Base-by-base conservation (phyloP, 2,329 filamentous ascomycete genomes). In the Arachnomyces sp. region DNA sequence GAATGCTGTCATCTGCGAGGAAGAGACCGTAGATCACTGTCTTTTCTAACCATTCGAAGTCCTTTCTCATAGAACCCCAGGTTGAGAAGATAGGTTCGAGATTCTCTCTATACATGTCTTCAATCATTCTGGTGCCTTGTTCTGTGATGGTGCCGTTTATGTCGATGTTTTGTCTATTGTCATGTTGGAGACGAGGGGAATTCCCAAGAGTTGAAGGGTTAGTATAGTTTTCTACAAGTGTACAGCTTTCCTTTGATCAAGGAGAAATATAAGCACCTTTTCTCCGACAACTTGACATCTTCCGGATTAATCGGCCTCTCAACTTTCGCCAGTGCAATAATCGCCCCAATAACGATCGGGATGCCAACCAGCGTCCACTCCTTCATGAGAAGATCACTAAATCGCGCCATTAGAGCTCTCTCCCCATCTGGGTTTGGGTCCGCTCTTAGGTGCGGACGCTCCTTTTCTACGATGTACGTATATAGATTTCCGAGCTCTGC, bases 1-100 rank as follows among this genome's bases (percentile, higher is more conserved):
- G 44, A 7, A 65, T 52, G 33, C 58, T 54, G 12, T 66, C 59
- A 49, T 70, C 67, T 11, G 61, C 62, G 34, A 70, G 54, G 37
- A 74, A 71, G 54, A 75, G 50, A 9, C 67, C 67, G 66, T 94
- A 94, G 2, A 76, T 79, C 11, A 82, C 76, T 13, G 82, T 83
- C 37, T 85, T 71, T 60, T 88, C 84, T 63, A 93, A 74, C 54
- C 78, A 80, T 7, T 76, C 70, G 58, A 94, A 87, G 25, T 66
- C 59, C 14, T 38, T 33, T 4, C 46, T 49, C 43, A 57, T 50
- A 4, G 49, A 48, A 28, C 58, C 58, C 54, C 57, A 60, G 4
- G 49, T 49, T 15, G 40, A 28, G 40, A 59, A 57, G 35, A 61
- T 60, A 2, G 48, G 53, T n/a, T 51, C 49, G 2, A 59, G 45